Evolutionary conservation across 2,329 filamentous ascomycete genomes (phyloP).

Genomic region (Apiospora aurea): DNA sequence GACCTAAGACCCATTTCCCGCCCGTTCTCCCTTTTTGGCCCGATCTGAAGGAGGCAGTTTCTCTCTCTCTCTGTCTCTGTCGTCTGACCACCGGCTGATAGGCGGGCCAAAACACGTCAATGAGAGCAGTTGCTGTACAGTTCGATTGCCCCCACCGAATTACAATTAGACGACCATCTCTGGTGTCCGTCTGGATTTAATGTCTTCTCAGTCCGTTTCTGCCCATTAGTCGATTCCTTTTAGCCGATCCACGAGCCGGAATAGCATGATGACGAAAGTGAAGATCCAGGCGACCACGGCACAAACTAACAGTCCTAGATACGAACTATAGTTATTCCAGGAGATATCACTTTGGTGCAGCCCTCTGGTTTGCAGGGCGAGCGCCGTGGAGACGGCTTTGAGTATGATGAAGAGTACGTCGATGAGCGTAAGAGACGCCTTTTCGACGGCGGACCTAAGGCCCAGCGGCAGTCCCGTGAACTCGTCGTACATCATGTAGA

Average conservation of each 20-base stretch:
- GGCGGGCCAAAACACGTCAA: neutral
- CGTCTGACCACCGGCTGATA: neutral
- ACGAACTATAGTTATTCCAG: neutral
- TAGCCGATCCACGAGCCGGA: constrained; percentile 27
- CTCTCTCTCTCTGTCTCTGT: neutral
- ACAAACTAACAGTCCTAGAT: constrained; percentile 17
- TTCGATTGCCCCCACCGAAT: neutral
- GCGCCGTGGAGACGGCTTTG: constrained; percentile 88
- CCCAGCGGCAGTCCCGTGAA: constrained; percentile 94
- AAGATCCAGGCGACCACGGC: constrained; percentile 27
- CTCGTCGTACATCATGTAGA: constrained; percentile 96
- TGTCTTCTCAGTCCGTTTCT: neutral
- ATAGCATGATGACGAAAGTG: constrained; percentile 28
- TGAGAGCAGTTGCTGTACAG: neutral
- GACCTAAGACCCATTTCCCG: neutral
- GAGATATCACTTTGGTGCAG: neutral
- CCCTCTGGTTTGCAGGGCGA: constrained; percentile 77
- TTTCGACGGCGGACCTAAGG: constrained; percentile 81
- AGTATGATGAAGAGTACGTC: constrained; percentile 98
- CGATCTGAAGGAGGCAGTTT: neutral
- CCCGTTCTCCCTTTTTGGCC: neutral
- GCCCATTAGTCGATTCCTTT: constrained; percentile 26
- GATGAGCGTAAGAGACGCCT: constrained; percentile 87
- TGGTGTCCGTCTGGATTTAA: neutral
- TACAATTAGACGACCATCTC: neutral